Percentiles rank a stretch among this genome's conserved stretches.
These are phyloP conservation scores for Hyphopichia fennica DNA, from an alignment of 1,139 yeast species.

Conservation along the genomic window DNA sequence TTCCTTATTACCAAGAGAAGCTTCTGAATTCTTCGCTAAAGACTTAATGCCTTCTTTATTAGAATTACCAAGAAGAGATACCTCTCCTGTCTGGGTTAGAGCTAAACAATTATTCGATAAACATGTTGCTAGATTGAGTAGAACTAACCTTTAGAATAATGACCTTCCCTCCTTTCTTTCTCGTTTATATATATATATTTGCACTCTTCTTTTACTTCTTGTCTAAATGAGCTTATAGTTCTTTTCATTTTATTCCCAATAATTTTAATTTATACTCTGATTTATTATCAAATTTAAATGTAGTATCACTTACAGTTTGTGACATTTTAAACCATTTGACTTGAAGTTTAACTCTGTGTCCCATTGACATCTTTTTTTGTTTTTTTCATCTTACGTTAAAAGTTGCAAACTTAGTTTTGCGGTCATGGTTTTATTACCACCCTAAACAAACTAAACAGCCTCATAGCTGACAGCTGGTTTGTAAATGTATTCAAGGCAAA, in stretches of 20 bases:
- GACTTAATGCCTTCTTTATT: conserved; percentile 88
- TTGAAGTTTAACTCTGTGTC: no score
- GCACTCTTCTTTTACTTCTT: no score
- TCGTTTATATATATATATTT: no score
- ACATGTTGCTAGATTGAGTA: conserved; percentile 66
- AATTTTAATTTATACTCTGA: not conserved
- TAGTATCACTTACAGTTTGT: not conserved
- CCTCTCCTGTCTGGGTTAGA: conserved; percentile 88
- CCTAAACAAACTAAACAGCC: no score
- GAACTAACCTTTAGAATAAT: not conserved
- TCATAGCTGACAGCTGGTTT: no score
- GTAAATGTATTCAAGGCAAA: no score
- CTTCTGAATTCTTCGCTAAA: conserved; percentile 84
- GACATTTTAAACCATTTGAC: not conserved
- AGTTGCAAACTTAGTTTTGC: not conserved
- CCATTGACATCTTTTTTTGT: not conserved
- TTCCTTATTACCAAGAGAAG: conserved; percentile 91
- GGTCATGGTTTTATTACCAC: no score
- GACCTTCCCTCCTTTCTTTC: no score
- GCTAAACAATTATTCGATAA: conserved; percentile 82
- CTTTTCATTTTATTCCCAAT: no score
- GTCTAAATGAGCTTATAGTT: no score
- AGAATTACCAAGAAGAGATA: conserved; percentile 75
- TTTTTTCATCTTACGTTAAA: not conserved
- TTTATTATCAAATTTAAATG: not conserved